Evolutionary conservation across 805 yeast genomes (phyloP).

Genomic region (Nakazawaea ernobii): DNA sequence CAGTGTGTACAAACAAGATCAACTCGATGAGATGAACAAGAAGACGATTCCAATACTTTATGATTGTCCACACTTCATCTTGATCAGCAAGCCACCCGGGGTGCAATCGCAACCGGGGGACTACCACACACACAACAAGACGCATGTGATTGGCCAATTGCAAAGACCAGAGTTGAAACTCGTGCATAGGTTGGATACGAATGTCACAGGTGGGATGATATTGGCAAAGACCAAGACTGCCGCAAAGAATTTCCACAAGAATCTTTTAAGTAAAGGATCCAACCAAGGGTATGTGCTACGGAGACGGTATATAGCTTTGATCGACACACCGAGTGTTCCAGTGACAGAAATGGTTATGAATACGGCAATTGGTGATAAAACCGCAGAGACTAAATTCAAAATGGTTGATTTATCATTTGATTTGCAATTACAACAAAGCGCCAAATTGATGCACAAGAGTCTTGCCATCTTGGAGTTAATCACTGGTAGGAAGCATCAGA

Average conservation of each 20-base stretch:
- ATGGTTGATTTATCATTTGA: conserved; percentile 4
- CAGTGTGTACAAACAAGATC: background rate
- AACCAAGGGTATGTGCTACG: conserved; percentile 27
- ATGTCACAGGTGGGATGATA: conserved; percentile 35
- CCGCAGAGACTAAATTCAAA: conserved; percentile 11
- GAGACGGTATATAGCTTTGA: conserved; percentile 30
- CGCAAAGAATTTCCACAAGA: conserved; percentile 26
- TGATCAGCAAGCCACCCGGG: conserved; percentile 32
- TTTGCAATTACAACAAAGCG: conserved; percentile 9
- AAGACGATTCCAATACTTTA: conserved; percentile 8
- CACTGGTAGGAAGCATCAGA: conserved; percentile 37
- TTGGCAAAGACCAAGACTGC: conserved; percentile 27
- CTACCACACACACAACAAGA: conserved; percentile 9
- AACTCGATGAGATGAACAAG: background rate
- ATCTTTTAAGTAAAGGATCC: conserved; percentile 26
- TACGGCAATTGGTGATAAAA: conserved; percentile 8
- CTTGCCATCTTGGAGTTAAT: conserved; percentile 25
- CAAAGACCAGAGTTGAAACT: conserved; percentile 16
- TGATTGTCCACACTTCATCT: conserved; percentile 18
- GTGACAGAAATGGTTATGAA: background rate
- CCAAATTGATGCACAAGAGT: conserved; percentile 13
- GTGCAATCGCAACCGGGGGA: conserved; percentile 27
- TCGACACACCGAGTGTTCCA: background rate
- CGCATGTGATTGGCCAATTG: conserved; percentile 9
- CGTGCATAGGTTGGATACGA: conserved; percentile 33